Evolutionary conservation across 768 basidiomycete species (phyloP).

Genomic region (Lyophyllum decastes): DNA sequence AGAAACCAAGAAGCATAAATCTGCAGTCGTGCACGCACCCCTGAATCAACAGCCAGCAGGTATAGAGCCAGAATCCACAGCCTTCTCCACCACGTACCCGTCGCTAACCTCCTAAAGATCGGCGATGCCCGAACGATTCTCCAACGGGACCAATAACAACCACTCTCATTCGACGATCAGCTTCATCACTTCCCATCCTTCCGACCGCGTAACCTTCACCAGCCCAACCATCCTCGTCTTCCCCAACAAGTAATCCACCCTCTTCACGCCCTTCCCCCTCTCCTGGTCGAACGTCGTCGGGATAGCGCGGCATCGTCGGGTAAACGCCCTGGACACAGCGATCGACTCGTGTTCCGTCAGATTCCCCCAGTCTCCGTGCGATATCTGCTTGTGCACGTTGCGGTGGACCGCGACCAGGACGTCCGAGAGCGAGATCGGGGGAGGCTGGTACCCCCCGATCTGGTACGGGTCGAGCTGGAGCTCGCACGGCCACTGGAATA

Average conservation of each 20-base stretch:
- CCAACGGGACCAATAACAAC: not conserved
- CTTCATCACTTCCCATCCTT: conserved; percentile 37
- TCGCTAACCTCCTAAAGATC: not conserved
- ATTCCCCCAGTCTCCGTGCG: conserved; percentile 39
- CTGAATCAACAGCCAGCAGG: no score
- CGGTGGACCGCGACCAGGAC: conserved; percentile 53
- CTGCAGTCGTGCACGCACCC: not conserved
- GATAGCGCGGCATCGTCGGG: conserved; percentile 34
- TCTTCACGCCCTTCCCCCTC: conserved; percentile 53
- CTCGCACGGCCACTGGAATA: conserved; percentile 65
- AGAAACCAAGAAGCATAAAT: not conserved
- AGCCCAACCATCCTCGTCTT: conserved; percentile 51
- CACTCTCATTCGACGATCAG: conserved; percentile 17
- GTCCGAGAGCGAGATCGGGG: conserved; percentile 59
- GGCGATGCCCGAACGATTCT: not conserved
- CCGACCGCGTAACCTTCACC: conserved; percentile 35
- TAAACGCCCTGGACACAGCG: conserved; percentile 37
- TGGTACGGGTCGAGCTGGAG: conserved; percentile 38
- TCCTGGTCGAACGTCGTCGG: conserved; percentile 34
- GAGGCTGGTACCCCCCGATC: conserved; percentile 25
- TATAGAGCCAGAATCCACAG: not conserved
- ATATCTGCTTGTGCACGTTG: conserved; percentile 44
- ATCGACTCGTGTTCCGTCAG: conserved; percentile 30
- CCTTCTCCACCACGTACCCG: no score
- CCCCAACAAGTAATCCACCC: conserved; percentile 58